These are phyloP conservation scores for Aspergillus tubingensis DNA, from an alignment of 2,329 filamentous ascomycete genomes.

Conservation along the genomic window DNA sequence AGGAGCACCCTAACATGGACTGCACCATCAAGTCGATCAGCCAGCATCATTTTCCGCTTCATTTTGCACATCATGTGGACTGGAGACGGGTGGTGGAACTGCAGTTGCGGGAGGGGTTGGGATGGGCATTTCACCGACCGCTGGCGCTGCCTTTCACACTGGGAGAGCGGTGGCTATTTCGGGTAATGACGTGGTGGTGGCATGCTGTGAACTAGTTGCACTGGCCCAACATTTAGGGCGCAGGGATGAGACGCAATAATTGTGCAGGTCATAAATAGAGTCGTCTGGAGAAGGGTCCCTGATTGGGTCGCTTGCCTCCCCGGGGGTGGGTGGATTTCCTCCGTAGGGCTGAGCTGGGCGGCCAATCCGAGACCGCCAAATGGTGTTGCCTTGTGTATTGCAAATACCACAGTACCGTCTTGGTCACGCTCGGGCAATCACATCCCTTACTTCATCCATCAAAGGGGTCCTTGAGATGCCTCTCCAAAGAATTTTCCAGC, in stretches of 20 bases:
- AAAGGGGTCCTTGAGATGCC: too few species aligned
- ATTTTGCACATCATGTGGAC: constrained; percentile 22
- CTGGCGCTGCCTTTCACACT: constrained; percentile 19
- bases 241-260: not conserved
- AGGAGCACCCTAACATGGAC: constrained; percentile 20
- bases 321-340: not conserved
- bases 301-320: not conserved
- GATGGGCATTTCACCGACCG: constrained; percentile 18
- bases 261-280: not conserved
- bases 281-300: not conserved
- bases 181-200: constrained; percentile 21
- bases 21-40: constrained; percentile 20
- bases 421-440: too few species aligned
- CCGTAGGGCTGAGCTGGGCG: not conserved
- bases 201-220: constrained; percentile 5
- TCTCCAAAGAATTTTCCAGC: too few species aligned
- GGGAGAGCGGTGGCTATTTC: constrained; percentile 14
- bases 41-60: constrained; percentile 23
- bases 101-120: constrained; percentile 20
- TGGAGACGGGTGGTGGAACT: constrained; percentile 20
- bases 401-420: not conserved
- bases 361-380: not conserved
- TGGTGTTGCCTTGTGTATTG: constrained; percentile 2
- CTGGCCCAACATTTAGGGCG: not conserved
- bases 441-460: too few species aligned